phyloP scores from a whole-genome alignment of 2,329 filamentous ascomycete genomes.

The Clarireedia paspali region DNA sequence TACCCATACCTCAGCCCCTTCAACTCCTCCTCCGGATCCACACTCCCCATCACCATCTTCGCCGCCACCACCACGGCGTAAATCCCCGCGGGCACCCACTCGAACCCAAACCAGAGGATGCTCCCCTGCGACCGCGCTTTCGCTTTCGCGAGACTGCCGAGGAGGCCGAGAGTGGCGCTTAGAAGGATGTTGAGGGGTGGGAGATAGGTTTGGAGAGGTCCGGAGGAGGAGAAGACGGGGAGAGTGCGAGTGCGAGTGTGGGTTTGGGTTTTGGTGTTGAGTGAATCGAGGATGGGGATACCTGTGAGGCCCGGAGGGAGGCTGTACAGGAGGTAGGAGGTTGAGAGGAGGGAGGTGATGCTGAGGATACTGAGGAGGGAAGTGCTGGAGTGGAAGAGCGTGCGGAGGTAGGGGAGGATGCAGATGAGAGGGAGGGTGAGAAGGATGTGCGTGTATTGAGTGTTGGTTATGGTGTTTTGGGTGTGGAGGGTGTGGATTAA shows the following conservation, averaged over 20 bases:
- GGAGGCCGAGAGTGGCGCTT: slow-evolving; percentile 42
- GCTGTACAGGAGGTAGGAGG: slow-evolving; percentile 51
- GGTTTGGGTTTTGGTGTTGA: background rate
- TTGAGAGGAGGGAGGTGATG: slow-evolving; percentile 55
- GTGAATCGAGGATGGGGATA: slow-evolving; percentile 40
- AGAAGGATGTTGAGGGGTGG: slow-evolving; percentile 53
- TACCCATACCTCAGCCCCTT: slow-evolving; percentile 55
- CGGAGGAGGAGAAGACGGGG: slow-evolving; percentile 14
- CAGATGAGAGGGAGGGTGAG: slow-evolving; percentile 52
- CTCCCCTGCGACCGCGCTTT: slow-evolving; percentile 10
- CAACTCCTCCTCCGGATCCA: slow-evolving; percentile 59
- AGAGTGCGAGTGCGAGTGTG: background rate
- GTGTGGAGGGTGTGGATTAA: slow-evolving; percentile 48
- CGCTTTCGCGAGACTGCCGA: slow-evolving; percentile 26
- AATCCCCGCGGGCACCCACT: slow-evolving; percentile 47
- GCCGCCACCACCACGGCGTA: slow-evolving; percentile 53
- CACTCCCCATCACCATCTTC: slow-evolving; percentile 57
- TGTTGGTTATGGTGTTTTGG: slow-evolving; percentile 50
- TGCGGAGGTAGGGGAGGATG: slow-evolving; percentile 46
- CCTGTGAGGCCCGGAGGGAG: slow-evolving; percentile 49
- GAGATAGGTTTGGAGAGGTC: slow-evolving; percentile 50
- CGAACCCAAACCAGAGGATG: slow-evolving; percentile 36
- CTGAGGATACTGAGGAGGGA: slow-evolving; percentile 42
- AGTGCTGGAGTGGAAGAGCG: slow-evolving; percentile 34
- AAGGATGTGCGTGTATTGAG: slow-evolving; percentile 50